Evolutionary conservation across 2,329 filamentous ascomycete species (phyloP).

Genomic region (Anthostomella pinea): DNA sequence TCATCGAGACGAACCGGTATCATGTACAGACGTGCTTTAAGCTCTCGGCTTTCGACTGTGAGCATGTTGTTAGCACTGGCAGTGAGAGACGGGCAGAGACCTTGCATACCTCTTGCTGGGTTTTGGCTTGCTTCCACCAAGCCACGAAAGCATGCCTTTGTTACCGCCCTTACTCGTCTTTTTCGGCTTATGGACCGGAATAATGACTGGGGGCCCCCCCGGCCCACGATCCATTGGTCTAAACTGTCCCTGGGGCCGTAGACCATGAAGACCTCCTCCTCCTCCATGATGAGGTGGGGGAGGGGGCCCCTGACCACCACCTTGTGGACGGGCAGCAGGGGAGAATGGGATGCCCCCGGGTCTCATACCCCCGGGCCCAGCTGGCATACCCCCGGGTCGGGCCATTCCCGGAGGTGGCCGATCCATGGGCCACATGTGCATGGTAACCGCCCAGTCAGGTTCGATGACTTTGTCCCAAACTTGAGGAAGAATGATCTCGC

Average conservation of each 20-base stretch:
- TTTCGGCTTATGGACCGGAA: conserved; percentile 29
- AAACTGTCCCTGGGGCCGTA: no score
- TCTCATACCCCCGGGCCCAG: conserved; percentile 6
- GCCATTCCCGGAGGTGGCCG: conserved; percentile 16
- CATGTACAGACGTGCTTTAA: no score
- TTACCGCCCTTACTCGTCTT: conserved; percentile 26
- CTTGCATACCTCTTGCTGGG: conserved; percentile 31
- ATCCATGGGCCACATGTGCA: conserved; percentile 63
- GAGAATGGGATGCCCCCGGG: no score
- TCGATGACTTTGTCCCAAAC: conserved; percentile 81
- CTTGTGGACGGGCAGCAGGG: no score
- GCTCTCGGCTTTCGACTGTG: conserved; percentile 12
- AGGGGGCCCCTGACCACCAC: no score
- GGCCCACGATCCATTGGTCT: background rate
- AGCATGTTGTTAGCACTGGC: conserved; percentile 10
- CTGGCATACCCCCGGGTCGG: conserved; percentile 10
- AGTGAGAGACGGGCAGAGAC: conserved; percentile 2
- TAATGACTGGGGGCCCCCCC: conserved; percentile 13
- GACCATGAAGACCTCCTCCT: no score
- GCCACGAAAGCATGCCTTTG: conserved; percentile 33
- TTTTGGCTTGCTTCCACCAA: conserved; percentile 29
- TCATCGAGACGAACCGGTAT: background rate
- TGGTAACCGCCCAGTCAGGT: conserved; percentile 70
- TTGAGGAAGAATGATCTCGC: conserved; percentile 77
- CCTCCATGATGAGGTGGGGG: no score